Conservation (phyloP, 768 basidiomycete species). For the Leccinum fibrillosum region DNA sequence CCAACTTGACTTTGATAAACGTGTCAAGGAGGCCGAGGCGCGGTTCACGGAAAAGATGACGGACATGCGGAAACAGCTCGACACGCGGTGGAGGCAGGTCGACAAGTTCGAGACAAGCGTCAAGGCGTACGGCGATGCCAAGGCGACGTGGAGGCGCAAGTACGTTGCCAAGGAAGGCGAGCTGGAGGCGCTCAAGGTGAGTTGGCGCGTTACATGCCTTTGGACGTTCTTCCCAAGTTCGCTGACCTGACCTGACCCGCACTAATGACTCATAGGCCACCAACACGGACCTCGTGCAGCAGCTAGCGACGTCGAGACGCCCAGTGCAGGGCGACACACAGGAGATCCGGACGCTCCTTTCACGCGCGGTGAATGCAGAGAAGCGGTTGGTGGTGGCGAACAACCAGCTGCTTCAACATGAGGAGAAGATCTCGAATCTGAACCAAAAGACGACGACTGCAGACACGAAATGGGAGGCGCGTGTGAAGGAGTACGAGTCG, state of each 20-base stretch:
- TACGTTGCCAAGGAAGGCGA: constrained; percentile 85
- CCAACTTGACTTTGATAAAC: constrained; percentile 82
- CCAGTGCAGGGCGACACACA: constrained; percentile 58
- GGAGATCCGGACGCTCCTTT: constrained; percentile 66
- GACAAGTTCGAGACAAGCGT: constrained; percentile 89
- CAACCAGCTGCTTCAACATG: constrained; percentile 79
- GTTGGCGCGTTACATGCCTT: not conserved
- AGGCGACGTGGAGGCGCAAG: constrained; percentile 80
- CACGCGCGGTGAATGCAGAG: constrained; percentile 81
- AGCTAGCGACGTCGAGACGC: constrained; percentile 61
- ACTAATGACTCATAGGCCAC: constrained; percentile 49
- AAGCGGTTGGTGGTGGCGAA: constrained; percentile 80
- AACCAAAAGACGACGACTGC: constrained; percentile 69
- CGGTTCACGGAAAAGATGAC: constrained; percentile 69
- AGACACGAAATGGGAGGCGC: constrained; percentile 89
- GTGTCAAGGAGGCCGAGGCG: constrained; percentile 74
- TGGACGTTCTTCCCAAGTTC: not conserved
- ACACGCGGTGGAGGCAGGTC: constrained; percentile 85
- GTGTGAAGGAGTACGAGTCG: constrained; percentile 91
- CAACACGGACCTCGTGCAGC: constrained; percentile 69
- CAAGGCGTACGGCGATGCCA: constrained; percentile 78
- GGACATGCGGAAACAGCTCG: constrained; percentile 71
- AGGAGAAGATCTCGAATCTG: constrained; percentile 77
- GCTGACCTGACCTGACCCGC: not conserved
- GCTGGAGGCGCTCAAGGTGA: constrained; percentile 79